Evolutionary conservation across 1,284 basidiomycete genomes (phyloP), one percentile per base, ranked within the genome.

Genomic region (Ustilago esculenta): DNA sequence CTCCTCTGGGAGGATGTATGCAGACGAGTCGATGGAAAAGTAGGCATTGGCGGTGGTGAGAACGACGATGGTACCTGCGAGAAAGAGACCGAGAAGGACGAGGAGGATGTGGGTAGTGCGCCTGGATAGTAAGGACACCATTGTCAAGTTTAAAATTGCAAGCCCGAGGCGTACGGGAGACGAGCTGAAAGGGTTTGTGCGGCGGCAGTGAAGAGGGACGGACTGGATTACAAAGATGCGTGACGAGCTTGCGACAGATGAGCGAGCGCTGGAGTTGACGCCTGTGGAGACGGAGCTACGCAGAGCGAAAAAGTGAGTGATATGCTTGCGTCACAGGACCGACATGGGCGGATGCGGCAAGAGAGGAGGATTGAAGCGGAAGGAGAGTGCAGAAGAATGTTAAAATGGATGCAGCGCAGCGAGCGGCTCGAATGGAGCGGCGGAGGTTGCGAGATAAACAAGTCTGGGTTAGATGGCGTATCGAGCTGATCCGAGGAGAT

Each of bases 31-130:
- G 80, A 98, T 93, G 72, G 89, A 87, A 74, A 98, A 91, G 83
- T 94, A 96, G 82, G 90, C 90, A 25, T 92, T 90, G 40, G 96
- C 88, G 23, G 92, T 92, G 14, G 90, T 90, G 80, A 98, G 89
- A 55, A 98, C 92, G 82, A 92, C 82, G 82, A 97, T 88, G 25
- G 95, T 98, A 46, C 94, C 94, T 33, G 92, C 77, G 55, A 98
- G 88, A 84, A 98, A 85, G 67, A 96, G 87, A 87, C 71, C 90
- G 71, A 96, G 88, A 70, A 96, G 81, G 76, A 87, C 86, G 57
- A 96, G 87, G 58, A 90, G 86, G 35, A 73, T 68, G 30, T 72
- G 65, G 42, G 72, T 72, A 33, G 64, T 37, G 24, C 72, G 59
- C 57, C 76, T 71, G 15, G 73, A 71, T 25, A 68, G 67, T 41